A percentile compares a stretch with the other conserved stretches of the same genome.
Evolutionary conservation across 768 basidiomycete genomes (phyloP).

Genomic region (Postia placenta): DNA sequence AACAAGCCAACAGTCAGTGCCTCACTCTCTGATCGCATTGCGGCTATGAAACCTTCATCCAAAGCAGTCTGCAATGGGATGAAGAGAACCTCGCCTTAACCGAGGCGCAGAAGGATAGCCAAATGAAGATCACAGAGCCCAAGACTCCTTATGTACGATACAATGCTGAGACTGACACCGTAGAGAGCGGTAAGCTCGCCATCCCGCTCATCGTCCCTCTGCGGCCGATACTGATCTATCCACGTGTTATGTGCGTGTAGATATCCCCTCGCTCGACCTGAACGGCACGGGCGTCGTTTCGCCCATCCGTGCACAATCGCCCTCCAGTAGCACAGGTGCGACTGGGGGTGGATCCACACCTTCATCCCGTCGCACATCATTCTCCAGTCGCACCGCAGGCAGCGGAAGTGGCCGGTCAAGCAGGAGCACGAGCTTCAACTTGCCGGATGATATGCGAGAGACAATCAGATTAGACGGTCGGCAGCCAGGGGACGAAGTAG

Average conservation of each 20-base stretch:
- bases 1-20: conserved; percentile 44
- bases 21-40: background rate
- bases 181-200: conserved; percentile 64
- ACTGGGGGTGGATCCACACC: conserved; percentile 58
- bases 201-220: background rate
- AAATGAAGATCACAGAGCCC: conserved; percentile 98
- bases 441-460: conserved; percentile 63
- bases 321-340: conserved; percentile 38
- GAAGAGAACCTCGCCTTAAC: conserved; percentile 90
- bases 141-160: conserved; percentile 96
- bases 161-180: conserved; percentile 76
- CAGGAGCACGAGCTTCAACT: conserved; percentile 79
- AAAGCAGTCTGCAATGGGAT: conserved; percentile 82
- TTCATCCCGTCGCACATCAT: conserved; percentile 69
- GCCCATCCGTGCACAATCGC: conserved; percentile 29
- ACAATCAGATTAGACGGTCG: conserved; percentile 43
- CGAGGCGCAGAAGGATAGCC: conserved; percentile 89
- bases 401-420: conserved; percentile 61
- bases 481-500: conserved; percentile 48
- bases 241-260: conserved; percentile 30
- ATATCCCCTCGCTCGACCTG: conserved; percentile 79
- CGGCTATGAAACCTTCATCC: background rate
- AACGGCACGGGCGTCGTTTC: conserved; percentile 31
- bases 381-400: conserved; percentile 60
- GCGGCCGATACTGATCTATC: background rate